Base-by-base conservation (phyloP, 345 rosid species). In the Lepidium aucheri region DNA sequence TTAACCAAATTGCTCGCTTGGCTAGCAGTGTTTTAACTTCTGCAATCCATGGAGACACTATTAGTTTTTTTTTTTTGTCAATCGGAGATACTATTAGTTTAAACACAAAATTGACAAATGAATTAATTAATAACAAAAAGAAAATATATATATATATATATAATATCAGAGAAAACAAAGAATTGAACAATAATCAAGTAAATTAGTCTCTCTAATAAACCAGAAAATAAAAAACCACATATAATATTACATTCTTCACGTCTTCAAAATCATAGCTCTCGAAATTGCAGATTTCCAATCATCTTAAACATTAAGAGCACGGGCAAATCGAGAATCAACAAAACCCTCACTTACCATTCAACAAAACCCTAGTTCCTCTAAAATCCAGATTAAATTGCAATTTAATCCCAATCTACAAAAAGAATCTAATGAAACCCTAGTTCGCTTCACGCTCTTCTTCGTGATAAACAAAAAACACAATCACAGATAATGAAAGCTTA, bases 1-100 rank as follows among this genome's bases (percentile, higher is more conserved):
- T 69, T 78, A 59, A 77, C 75, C 36, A 74, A 65, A 67, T 85
- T 82, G 68, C 87, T 83, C 60, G 83, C 80, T 79, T 80, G 87
- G 79, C 84, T 77, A 35, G 78, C 52, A 28, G 77, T 64, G 14
- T 68, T 67, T 49, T 51, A n/a, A n/a, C n/a, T n/a, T n/a, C n/a
- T n/a, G n/a, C n/a, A n/a, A n/a, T n/a, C n/a, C n/a, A n/a, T n/a
- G n/a, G n/a, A n/a, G n/a, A n/a, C n/a, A n/a, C n/a, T n/a, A n/a
- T 26, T 26, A 26, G 74, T n/a, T n/a, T n/a, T n/a, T n/a, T n/a
- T n/a, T n/a, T n/a, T n/a, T n/a, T n/a, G n/a, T n/a, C n/a, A n/a
- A n/a, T n/a, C n/a, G 14, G 64, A 49, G 17, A 53, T 69, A 24
- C 62, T 74, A 61, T 69, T 60, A 62, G 54, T 53, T 61, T 74